Conservation (phyloP, 331 rosid species). For the Rhamnella rubrinervis region DNA sequence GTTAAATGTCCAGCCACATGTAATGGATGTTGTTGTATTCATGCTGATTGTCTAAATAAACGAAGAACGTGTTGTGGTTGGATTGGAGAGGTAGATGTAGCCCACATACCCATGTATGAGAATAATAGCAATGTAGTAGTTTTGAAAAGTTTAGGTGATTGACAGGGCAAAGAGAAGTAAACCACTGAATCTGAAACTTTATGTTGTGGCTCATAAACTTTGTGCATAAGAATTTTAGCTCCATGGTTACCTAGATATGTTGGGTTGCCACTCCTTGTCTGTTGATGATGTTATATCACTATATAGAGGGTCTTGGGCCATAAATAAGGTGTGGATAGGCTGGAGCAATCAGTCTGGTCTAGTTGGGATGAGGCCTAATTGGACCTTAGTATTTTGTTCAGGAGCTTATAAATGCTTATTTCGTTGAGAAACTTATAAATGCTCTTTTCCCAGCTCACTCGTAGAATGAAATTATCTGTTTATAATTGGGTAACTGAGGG, state of each 20-base stretch:
- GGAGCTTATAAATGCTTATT: neutral
- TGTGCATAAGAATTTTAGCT: neutral
- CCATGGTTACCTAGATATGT: neutral
- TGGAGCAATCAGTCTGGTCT: neutral
- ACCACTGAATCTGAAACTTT: neutral
- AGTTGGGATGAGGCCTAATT: neutral
- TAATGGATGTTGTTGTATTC: neutral
- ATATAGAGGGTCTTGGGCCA: neutral
- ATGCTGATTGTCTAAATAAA: neutral
- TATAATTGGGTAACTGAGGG: neutral
- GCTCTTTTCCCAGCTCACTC: neutral
- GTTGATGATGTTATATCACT: conserved; percentile 5
- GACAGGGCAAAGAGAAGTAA: neutral
- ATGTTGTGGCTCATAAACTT: neutral
- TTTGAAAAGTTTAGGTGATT: neutral
- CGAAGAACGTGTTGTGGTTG: neutral
- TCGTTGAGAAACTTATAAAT: neutral
- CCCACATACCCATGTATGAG: neutral
- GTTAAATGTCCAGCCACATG: neutral
- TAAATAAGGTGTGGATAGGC: neutral
- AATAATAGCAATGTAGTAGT: neutral
- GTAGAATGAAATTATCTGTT: neutral
- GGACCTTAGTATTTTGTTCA: neutral
- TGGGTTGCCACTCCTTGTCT: neutral
- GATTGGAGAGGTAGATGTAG: neutral